Evolutionary conservation across 345 rosid genomes (phyloP), one percentile per base, ranked within the genome.

Genomic region (Chamaenerion angustifolium): DNA sequence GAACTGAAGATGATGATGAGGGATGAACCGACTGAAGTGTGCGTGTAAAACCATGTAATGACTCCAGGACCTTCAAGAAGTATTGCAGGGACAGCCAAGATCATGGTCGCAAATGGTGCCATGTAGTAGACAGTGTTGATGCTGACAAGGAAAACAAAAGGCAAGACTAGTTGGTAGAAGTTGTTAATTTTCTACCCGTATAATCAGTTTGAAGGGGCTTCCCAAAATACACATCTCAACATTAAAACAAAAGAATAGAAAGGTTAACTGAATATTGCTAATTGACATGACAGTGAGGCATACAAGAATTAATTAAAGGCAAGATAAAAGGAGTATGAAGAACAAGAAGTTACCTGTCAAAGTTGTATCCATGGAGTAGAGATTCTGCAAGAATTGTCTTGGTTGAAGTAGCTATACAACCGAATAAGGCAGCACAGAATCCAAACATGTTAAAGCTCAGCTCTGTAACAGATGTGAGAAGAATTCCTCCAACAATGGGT

Each of bases 81-180:
- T 52, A 92, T 7, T 0, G 99, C 96, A 8, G 99, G 99, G 43
- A 82, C 42, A 55, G 79, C 94, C 70, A 92, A 66, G 46, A 92
- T 88, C 96, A 88, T 75, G 61, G 96, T 92, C 47, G 98, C 98
- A 53, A 75, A 82, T 49, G 98, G 98, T 11, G 98, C 96, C 98
- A 92, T 92, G 70, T 92, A 92, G 79, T 87, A 92, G 51, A 92
- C 98, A 0, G 96, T 92, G 84, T 92, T 92, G 63, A 92, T 92
- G 78, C 96, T 31, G 37, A 31, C 37, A 31, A 21, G 25, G 25
- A 21, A 21, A 45, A 31, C 47, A 16, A 35, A 31, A 48, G 6
- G 16, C 50, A 53, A 50, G 23, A 51, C 10, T 21, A 21, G 25
- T 21, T 21, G 4, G 25, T 21, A 4, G 25, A 2, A 21, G 25